phyloP scores from a whole-genome alignment of 1,284 basidiomycete species.

The Volvariella volvacea region DNA sequence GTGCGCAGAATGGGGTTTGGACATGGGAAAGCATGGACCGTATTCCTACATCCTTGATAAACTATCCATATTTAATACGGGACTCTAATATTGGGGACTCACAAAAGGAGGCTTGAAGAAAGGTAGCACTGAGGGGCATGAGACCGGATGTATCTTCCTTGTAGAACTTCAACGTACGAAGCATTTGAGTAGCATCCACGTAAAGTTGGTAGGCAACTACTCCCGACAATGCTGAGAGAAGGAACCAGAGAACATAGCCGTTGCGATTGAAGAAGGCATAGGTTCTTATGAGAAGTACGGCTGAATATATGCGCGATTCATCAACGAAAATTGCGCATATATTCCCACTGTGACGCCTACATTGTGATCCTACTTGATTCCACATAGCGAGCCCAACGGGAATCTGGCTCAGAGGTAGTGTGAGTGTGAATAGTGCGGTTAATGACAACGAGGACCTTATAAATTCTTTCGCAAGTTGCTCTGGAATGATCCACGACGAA shows the following conservation, averaged over 20 bases:
- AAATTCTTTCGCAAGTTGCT: conserved; percentile 59
- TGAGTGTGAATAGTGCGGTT: conserved; percentile 6
- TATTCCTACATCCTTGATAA: conserved; percentile 30
- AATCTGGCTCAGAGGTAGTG: conserved; percentile 34
- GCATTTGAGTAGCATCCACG: conserved; percentile 69
- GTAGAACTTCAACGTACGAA: conserved; percentile 37
- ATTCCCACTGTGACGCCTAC: conserved; percentile 26
- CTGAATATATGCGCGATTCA: conserved; percentile 26
- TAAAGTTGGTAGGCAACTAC: conserved; percentile 75
- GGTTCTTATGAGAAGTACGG: conserved; percentile 71
- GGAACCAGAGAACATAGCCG: conserved; percentile 50
- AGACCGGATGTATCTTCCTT: neutral
- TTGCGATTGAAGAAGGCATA: conserved; percentile 81
- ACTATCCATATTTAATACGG: conserved; percentile 6
- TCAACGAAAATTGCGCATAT: conserved; percentile 3
- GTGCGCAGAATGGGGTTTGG: conserved; percentile 72
- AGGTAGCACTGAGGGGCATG: conserved; percentile 46
- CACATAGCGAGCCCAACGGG: conserved; percentile 75
- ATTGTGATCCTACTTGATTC: conserved; percentile 78
- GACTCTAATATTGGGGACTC: conserved; percentile 17
- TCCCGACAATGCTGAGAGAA: conserved; percentile 56
- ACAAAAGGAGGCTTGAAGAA: conserved; percentile 60
- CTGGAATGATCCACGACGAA: conserved; percentile 61
- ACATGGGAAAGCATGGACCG: conserved; percentile 71
- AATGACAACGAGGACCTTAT: conserved; percentile 31